Evolutionary conservation across 768 basidiomycete species (phyloP).

Genomic region (Dacryopinax spathularia): DNA sequence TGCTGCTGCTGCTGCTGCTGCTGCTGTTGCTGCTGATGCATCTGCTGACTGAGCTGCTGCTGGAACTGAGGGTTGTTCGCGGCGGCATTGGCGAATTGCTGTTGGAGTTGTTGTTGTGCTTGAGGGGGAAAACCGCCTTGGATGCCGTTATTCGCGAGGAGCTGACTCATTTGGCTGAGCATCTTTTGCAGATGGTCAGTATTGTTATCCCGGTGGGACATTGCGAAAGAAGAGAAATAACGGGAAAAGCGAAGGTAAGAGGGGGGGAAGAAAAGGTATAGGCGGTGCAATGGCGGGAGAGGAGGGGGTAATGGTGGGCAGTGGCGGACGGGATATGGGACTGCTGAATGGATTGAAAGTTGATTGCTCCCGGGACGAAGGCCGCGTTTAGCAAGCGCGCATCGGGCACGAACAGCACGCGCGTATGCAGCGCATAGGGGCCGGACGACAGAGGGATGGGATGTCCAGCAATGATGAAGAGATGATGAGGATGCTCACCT

Average conservation of each 20-base stretch:
- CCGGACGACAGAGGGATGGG: neutral
- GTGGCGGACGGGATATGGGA: neutral
- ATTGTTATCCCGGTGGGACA: neutral
- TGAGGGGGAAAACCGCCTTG: too few relatives aligned
- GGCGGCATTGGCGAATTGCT: too few relatives aligned
- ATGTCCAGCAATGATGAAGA: neutral
- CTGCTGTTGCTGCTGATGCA: constrained; percentile 1
- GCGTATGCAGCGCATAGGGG: neutral
- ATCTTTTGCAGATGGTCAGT: neutral
- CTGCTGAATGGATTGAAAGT: neutral
- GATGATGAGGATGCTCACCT: neutral
- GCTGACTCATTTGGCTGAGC: neutral
- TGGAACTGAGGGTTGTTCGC: neutral
- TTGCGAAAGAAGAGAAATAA: neutral
- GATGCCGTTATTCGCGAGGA: neutral
- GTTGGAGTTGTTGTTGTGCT: too few relatives aligned
- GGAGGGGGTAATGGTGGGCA: neutral
- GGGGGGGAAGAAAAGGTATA: neutral
- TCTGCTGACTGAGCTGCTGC: constrained; percentile 1
- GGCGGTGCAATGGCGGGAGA: neutral
- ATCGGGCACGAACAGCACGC: too few relatives aligned
- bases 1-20: neutral
- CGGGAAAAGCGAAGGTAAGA: neutral
- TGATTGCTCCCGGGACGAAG: neutral
- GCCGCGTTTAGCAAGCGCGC: constrained; percentile 2